A percentile compares a stretch with the other conserved stretches of the same genome.
These are phyloP conservation scores for Sclerotinia borealis DNA, from an alignment of 2,329 filamentous ascomycete species.

Conservation along the genomic window DNA sequence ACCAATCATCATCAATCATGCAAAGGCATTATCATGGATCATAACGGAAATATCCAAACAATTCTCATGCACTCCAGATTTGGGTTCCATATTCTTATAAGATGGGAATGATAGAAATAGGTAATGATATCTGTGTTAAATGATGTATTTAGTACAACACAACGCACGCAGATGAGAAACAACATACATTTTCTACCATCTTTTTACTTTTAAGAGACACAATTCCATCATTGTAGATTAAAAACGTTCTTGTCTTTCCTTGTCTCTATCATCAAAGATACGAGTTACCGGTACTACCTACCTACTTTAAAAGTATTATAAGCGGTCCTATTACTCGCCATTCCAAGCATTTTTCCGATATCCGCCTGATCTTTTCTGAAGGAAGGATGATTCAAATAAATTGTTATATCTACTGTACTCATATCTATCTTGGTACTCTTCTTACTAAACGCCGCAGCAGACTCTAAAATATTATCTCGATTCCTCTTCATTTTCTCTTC, in stretches of 20 bases:
- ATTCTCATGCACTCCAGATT: background rate
- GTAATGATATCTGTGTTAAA: too few relatives aligned
- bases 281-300: too few relatives aligned
- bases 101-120: background rate
- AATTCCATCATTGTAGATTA: background rate
- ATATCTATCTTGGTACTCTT: too few relatives aligned
- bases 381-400: background rate
- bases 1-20: background rate
- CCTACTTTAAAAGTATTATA: too few relatives aligned
- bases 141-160: background rate
- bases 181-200: too few relatives aligned
- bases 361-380: conserved; percentile 3
- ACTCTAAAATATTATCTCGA: background rate
- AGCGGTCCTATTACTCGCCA: too few relatives aligned
- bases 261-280: background rate
- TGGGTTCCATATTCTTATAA: too few relatives aligned
- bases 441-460: background rate
- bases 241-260: background rate
- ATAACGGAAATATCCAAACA: background rate
- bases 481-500: background rate
- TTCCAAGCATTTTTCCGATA: background rate
- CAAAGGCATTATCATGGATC: too few relatives aligned
- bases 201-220: background rate
- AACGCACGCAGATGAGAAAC: background rate
- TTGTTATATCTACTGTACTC: background rate